These are phyloP conservation scores for Hypoxylon sp. DNA, from an alignment of 2,329 filamentous ascomycete genomes.

Conservation along the genomic window DNA sequence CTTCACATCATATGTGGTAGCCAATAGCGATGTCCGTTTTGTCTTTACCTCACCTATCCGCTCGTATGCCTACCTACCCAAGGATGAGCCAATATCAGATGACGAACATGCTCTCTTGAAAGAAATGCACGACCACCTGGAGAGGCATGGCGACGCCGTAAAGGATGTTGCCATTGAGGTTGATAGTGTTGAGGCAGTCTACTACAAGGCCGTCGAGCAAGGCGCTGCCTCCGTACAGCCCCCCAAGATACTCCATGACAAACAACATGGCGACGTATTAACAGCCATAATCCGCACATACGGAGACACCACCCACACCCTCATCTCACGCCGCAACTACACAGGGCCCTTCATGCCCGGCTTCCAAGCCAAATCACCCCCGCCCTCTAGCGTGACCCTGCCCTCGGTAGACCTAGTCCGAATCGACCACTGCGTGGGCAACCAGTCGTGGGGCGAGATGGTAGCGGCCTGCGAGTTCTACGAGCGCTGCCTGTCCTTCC, in stretches of 20 bases:
- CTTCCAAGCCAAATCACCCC: slow-evolving; percentile 66
- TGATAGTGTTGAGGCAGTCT: slow-evolving; percentile 85
- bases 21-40: slow-evolving; percentile 79
- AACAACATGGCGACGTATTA: slow-evolving; percentile 71
- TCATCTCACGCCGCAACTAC: slow-evolving; percentile 79
- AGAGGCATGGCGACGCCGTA: slow-evolving; percentile 89
- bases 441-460: slow-evolving; percentile 96
- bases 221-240: slow-evolving; percentile 69
- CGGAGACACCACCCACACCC: slow-evolving; percentile 93
- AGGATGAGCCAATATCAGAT: slow-evolving; percentile 67
- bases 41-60: slow-evolving; percentile 85
- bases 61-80: slow-evolving; percentile 61
- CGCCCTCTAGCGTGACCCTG: slow-evolving; percentile 54
- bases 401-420: slow-evolving; percentile 73
- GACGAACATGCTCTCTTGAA: slow-evolving; percentile 72
- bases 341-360: slow-evolving; percentile 83
- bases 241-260: slow-evolving; percentile 64
- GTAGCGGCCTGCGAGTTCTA: slow-evolving; percentile 74
- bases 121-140: slow-evolving; percentile 84
- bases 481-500: slow-evolving; percentile 88
- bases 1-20: slow-evolving; percentile 84
- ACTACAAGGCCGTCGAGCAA: slow-evolving; percentile 72
- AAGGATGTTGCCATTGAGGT: slow-evolving; percentile 97
- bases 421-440: slow-evolving; percentile 97
- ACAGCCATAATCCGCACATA: slow-evolving; percentile 89